A percentile compares a stretch with the other conserved stretches of the same genome.
Conservation (phyloP, 2,329 filamentous ascomycete species). For the Raffaelea arxii region DNA sequence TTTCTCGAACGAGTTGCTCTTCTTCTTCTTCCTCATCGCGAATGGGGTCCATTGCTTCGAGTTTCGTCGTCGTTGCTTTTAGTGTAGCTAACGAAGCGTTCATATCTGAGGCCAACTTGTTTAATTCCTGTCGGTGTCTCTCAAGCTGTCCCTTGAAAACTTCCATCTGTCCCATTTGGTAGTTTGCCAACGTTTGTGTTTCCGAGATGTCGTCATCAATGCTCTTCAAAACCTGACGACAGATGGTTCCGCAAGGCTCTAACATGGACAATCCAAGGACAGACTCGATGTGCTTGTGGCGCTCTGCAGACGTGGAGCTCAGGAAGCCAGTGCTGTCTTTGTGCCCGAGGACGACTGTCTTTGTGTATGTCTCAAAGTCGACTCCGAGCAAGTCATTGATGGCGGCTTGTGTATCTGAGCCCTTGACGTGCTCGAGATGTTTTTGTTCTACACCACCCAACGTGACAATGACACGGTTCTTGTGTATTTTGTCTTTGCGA, state of each 20-base stretch:
- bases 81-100: no score
- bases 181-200: neutral
- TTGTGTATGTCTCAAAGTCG: constrained; percentile 21
- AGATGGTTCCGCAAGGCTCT: constrained; percentile 12
- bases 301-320: constrained; percentile 17
- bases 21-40: no score
- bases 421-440: constrained; percentile 17
- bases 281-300: constrained; percentile 20
- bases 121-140: no score
- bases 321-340: constrained; percentile 22
- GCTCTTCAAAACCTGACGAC: neutral
- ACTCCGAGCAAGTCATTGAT: constrained; percentile 21
- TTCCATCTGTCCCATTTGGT: neutral
- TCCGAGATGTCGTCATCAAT: neutral
- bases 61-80: no score
- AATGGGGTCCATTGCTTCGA: no score
- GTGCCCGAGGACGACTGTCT: constrained; percentile 21
- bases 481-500: constrained; percentile 17
- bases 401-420: constrained; percentile 16
- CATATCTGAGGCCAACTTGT: no score
- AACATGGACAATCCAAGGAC: constrained; percentile 17
- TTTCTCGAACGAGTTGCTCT: no score
- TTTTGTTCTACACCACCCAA: constrained; percentile 17
- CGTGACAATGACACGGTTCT: constrained; percentile 19
- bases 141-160: no score